Percentiles rank a stretch among this genome's conserved stretches.
Conservation (phyloP, 2,329 filamentous ascomycete genomes). For the Cercospora nicotianae region DNA sequence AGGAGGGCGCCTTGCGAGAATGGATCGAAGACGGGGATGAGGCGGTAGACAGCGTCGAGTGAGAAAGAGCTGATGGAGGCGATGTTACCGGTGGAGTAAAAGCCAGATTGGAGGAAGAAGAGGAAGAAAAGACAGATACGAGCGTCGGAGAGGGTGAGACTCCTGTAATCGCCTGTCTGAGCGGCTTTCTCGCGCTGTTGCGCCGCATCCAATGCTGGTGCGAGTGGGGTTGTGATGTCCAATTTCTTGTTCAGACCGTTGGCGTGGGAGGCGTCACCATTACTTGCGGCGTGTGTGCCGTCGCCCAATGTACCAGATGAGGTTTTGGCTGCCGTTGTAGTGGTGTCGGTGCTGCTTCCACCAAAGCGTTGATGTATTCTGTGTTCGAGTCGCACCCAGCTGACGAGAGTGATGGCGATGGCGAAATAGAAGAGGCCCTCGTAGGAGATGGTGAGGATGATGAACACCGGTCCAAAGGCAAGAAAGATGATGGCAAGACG, state of each 20-base stretch:
- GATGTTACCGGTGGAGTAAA: conserved; percentile 96
- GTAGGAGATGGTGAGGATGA: conserved; percentile 95
- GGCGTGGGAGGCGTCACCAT: conserved; percentile 10
- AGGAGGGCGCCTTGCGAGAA: conserved; percentile 87
- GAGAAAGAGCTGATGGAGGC: conserved; percentile 93
- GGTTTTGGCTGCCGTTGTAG: conserved; percentile 13
- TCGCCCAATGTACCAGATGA: conserved; percentile 6
- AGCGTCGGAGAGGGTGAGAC: conserved; percentile 76
- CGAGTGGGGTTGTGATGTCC: conserved; percentile 36
- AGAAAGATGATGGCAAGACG: conserved; percentile 86
- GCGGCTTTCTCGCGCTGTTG: conserved; percentile 36
- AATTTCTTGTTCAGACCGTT: conserved; percentile 13
- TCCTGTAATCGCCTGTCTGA: conserved; percentile 54
- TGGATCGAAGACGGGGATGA: conserved; percentile 90
- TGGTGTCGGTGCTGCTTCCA: neutral
- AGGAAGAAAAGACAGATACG: conserved; percentile 94
- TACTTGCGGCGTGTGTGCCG: conserved; percentile 29
- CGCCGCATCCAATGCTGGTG: conserved; percentile 40
- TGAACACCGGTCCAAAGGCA: conserved; percentile 87
- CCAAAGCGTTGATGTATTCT: conserved; percentile 56
- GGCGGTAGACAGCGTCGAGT: conserved; percentile 80
- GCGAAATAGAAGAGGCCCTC: conserved; percentile 94
- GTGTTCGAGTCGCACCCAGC: conserved; percentile 92
- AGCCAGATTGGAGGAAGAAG: conserved; percentile 88
- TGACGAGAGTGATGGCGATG: conserved; percentile 77